Base-by-base conservation (phyloP, 805 yeast genomes). In the Metschnikowia gelsemii region DNA sequence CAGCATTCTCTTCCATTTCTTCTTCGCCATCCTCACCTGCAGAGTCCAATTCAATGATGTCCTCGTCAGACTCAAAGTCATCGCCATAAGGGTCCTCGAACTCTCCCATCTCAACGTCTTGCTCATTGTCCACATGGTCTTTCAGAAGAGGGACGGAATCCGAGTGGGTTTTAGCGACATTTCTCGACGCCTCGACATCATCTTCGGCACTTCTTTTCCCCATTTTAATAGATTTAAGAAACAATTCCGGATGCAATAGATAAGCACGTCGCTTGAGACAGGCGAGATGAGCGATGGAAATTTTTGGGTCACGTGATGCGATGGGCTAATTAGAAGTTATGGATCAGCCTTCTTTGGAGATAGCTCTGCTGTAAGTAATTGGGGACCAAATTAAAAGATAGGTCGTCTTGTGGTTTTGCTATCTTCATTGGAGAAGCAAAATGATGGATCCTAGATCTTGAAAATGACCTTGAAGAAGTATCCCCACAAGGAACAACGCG, bases 21-120 rank as follows among this genome's bases (percentile, higher is more conserved):
- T 72, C 79, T 20, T 76, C 60, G 14, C 58, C 68, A 12, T 59
- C 68, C 20, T 62, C 66, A n/a, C 55, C 61, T 18, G 58, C 72
- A 6, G 74, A 68, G 54, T 86, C 96, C 8, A 86, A 70, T 57
- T 87, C 95, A 32, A 87, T 84, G 46, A 87, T 85, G 60, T 85
- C 95, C 40, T 87, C 96, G 54, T 87, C 95, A 68, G 91, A 86
- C 55, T 88, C 96, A 52, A 82, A 88, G 57, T 90, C 96, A 59
- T 87, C 96, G 46, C 96, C 96, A 54, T 82, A 84, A 30, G 86
- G 82, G 58, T 85, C 93, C 62, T 89, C 97, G 62, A 84, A 85
- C 52, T 84, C 96, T 20, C 91, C 95, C 78, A 82, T 78, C 14
- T 80, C 83, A 24, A 71, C 65, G 47, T 80, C 82, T 4, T 63